A percentile compares a stretch with the other conserved stretches of the same genome.
Evolutionary conservation across 192 early-diverging fungal species (phyloP).

Genomic region (Coemansia sp.): DNA sequence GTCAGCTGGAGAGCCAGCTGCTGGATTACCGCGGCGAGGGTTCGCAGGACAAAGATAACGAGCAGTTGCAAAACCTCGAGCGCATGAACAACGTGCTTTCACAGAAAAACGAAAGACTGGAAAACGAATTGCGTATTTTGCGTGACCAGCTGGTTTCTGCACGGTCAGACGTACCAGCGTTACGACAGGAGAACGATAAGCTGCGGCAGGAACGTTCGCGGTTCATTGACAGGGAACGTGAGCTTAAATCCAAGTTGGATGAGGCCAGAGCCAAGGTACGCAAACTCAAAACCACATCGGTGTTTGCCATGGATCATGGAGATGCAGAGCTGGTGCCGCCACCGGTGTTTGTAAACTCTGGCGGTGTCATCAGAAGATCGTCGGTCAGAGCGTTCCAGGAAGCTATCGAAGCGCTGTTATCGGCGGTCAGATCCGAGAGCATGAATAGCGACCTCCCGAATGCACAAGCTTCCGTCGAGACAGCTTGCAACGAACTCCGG

Average conservation of each 20-base stretch:
- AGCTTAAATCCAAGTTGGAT: constrained; percentile 57
- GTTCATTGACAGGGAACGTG: constrained; percentile 43
- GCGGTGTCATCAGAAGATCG: constrained; percentile 70
- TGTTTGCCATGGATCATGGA: constrained; percentile 53
- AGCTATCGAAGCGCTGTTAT: constrained; percentile 79
- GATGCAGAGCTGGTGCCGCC: constrained; percentile 54
- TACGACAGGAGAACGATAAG: constrained; percentile 43
- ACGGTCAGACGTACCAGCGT: constrained; percentile 45
- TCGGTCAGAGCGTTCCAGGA: constrained; percentile 74
- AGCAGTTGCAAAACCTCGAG: constrained; percentile 53
- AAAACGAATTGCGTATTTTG: constrained; percentile 47
- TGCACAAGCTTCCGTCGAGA: constrained; percentile 81
- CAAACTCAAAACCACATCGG: constrained; percentile 57
- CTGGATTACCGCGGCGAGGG: constrained; percentile 50
- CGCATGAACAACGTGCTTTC: constrained; percentile 49
- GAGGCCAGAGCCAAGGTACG: constrained; percentile 56
- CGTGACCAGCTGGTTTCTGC: constrained; percentile 44
- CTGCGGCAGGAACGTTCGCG: constrained; percentile 37
- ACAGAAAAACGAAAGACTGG: constrained; percentile 53
- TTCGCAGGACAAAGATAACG: constrained; percentile 25
- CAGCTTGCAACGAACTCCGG: constrained; percentile 79
- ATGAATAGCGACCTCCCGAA: constrained; percentile 66
- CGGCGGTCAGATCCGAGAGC: constrained; percentile 70
- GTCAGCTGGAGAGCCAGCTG: constrained; percentile 66
- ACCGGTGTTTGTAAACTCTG: constrained; percentile 53